Evolutionary conservation across 2,329 filamentous ascomycete genomes (phyloP).

Genomic region (Pseudogymnoascus sp.): DNA sequence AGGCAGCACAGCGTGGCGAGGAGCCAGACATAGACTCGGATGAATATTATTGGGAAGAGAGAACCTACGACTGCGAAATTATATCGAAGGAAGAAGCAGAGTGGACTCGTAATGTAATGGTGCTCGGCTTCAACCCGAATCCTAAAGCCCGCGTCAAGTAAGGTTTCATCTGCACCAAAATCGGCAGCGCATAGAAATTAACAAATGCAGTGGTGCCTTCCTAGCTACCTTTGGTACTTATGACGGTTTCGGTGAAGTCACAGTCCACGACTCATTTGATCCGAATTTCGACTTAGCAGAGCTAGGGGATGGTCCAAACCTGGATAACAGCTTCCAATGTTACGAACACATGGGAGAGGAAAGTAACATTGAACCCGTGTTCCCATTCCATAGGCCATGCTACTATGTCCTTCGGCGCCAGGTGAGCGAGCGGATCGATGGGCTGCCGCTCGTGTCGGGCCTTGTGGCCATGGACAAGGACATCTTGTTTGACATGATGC

Average conservation of each 20-base stretch:
- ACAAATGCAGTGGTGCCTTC: neutral
- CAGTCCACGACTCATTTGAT: neutral
- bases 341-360: neutral
- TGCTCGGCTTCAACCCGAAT: neutral
- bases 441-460: neutral
- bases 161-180: neutral
- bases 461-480: neutral
- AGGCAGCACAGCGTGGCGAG: neutral
- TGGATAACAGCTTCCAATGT: neutral
- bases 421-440: neutral
- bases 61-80: neutral
- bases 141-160: neutral
- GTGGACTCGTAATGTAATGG: neutral
- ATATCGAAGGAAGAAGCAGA: neutral
- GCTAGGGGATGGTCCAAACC: neutral
- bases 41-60: neutral
- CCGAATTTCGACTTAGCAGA: neutral
- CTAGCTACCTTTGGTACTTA: neutral
- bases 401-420: neutral
- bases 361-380: neutral
- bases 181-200: neutral
- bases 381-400: neutral
- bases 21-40: no score
- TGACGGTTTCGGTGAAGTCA: neutral
- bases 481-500: neutral